These are phyloP conservation scores for Euryodendron excelsum DNA, from an alignment of 148 eudicot species.

Conservation along the genomic window DNA sequence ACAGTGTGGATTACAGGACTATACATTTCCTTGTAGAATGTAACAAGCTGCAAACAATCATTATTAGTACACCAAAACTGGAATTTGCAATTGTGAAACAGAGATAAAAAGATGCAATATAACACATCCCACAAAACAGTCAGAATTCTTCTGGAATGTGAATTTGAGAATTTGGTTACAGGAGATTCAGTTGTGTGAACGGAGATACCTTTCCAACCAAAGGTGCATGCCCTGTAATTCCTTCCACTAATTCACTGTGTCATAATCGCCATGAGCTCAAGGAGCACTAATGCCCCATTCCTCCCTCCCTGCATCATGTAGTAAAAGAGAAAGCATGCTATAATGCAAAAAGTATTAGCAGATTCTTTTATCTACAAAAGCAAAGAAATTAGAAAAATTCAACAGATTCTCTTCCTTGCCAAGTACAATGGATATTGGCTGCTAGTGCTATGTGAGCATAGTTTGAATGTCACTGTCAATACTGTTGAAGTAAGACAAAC, in stretches of 20 bases:
- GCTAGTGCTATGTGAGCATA: conserved; percentile 17
- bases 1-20: background rate
- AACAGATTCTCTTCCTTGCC: conserved; percentile 14
- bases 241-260: conserved; percentile 21
- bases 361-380: conserved; percentile 11
- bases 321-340: conserved; percentile 14
- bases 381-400: background rate
- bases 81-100: background rate
- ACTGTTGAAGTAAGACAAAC: conserved; percentile 7
- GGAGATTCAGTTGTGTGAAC: background rate
- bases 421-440: conserved; percentile 18
- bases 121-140: background rate
- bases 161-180: background rate
- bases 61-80: background rate
- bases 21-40: background rate
- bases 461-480: conserved; percentile 18
- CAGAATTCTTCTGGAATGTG: background rate
- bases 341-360: background rate
- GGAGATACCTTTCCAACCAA: background rate
- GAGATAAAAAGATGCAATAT: conserved; percentile 2
- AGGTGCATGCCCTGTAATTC: conserved; percentile 2
- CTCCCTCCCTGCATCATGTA: background rate
- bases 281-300: conserved; percentile 14
- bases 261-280: conserved; percentile 20
- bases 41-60: no score